Evolutionary conservation across 2,329 filamentous ascomycete genomes (phyloP), one percentile per base, ranked within the genome.

Genomic region (Graphilbum sp.): DNA sequence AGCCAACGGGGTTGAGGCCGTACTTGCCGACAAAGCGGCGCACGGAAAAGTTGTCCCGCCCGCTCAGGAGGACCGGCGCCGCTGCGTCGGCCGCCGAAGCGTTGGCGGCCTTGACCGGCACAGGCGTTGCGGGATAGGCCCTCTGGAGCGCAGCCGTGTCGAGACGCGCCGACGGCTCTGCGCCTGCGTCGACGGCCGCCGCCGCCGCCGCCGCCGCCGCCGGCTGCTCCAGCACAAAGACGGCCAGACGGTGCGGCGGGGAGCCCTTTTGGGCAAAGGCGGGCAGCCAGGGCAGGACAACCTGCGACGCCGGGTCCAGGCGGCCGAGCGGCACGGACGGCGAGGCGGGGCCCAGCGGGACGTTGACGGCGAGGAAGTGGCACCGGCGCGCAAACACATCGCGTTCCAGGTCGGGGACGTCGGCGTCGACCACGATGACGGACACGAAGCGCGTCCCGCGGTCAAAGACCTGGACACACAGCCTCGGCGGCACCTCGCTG

Each of bases 221-320:
- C 62, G 37, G 69, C 58, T 98, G 90, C 61, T 93, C 75, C 36
- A 96, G 65, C 18, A 98, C 63, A 54, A 90, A 80, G 43, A 96
- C 62, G 35, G 79, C 78, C 39, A 96, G 66, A 37, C 90, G 81
- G 59, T 96, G 90, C 61, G 96, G 95, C 2, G 83, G 83, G 2
- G 79, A 72, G 41, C 90, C 90, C 64, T 90, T 93, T 54, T 94
- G 82, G 1, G 85, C 78, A 53, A 81, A 84, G 2, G 90, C 80
- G 1, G 88, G 79, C 19, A 87, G 63, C 84, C 88, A 98, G 2
- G 85, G 78, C 4, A 75, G 61, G 40, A 83, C 73, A 35, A 90
- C 67, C 55, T 90, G 76, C 23, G 66, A 63, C 17, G 72, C 64
- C 44, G 62, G 57, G 41, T 44, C 69, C 48, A 84, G 63, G 48